Evolutionary conservation across 257 asterid genomes (phyloP), one percentile per base, ranked within the genome.

Genomic region (Solanum dulcamara): DNA sequence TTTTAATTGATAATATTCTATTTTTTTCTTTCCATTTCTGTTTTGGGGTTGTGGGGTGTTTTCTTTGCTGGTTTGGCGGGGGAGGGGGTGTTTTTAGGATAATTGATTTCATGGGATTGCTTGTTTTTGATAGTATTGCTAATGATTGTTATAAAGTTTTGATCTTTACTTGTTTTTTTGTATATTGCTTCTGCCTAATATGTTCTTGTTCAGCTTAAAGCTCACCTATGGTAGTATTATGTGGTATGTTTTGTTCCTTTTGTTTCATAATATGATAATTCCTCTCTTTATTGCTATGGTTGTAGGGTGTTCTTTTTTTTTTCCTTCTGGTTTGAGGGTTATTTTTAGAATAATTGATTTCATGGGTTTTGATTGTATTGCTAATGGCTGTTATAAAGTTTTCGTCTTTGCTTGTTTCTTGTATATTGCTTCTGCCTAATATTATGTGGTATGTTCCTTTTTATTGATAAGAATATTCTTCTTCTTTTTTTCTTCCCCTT

Each of bases 191-290:
- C 77, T 68, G 46, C 22, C 81, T 71, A 11, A 50, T 40, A 6
- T 50, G 42, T 96, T 37, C 95, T 96, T 75, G 92, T 92, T 85
- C 94, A 95, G 92, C 99, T 97, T 51, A 93, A 94, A 90, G 98
- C 98, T 28, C 98, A 95, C 85, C 97, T 95, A 98, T 64, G 95
- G 94, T 82, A 95, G 94, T 89, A 92, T 96, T 66, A 94, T 95
- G 99, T 91, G 99, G 98, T 94, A 60, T 18, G 81, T 20, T 3
- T 24, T 74, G 60, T 37, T 72, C 60, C 15, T 53, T 59, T 80
- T 53, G 35, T 81, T 88, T 38, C 35, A n/a, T n/a, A n/a, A 9
- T 33, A 10, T 87, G 82, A 81, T 75, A 15, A 84, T 67, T 81
- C 79, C 11, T 11, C 57, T 18, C 55, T 18, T 62, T 62, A 12